Percentiles rank a stretch among this genome's conserved stretches.
Evolutionary conservation across 805 yeast genomes (phyloP).

Genomic region (Alloascoidea africana): DNA sequence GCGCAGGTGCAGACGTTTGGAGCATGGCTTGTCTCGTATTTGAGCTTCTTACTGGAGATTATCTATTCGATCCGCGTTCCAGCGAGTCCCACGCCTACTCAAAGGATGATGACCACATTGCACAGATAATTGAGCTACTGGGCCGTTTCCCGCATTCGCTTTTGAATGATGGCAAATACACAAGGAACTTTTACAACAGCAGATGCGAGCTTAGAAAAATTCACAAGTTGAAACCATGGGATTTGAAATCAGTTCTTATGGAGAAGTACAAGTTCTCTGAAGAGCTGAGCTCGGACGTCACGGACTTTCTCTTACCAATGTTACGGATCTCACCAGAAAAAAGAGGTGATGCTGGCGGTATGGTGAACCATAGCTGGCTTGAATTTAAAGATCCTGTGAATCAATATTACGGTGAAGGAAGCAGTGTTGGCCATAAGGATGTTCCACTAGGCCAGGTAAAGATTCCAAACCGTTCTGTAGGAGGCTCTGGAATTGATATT

Average conservation of each 20-base stretch:
- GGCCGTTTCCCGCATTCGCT: conserved; percentile 52
- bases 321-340: conserved; percentile 58
- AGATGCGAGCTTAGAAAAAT: conserved; percentile 67
- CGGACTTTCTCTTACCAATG: conserved; percentile 79
- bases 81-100: conserved; percentile 32
- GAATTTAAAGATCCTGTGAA: not conserved
- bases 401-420: no score
- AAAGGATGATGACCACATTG: conserved; percentile 92
- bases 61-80: conserved; percentile 72
- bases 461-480: conserved; percentile 46
- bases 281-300: conserved; percentile 53
- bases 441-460: no score
- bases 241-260: conserved; percentile 57
- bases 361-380: conserved; percentile 83
- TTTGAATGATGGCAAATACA: conserved; percentile 43
- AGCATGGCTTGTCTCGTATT: conserved; percentile 85
- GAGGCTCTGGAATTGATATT: conserved; percentile 72
- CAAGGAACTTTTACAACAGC: conserved; percentile 45
- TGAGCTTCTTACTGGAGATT: conserved; percentile 89
- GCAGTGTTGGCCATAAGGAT: no score
- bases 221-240: conserved; percentile 79
- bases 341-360: conserved; percentile 93
- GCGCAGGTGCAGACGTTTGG: conserved; percentile 92
- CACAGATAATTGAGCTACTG: conserved; percentile 78
- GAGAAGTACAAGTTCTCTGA: conserved; percentile 73